Percentiles rank a stretch among this genome's conserved stretches.
These are phyloP conservation scores for Begonia fuchsioides DNA, from an alignment of 306 rosid species.

Conservation along the genomic window DNA sequence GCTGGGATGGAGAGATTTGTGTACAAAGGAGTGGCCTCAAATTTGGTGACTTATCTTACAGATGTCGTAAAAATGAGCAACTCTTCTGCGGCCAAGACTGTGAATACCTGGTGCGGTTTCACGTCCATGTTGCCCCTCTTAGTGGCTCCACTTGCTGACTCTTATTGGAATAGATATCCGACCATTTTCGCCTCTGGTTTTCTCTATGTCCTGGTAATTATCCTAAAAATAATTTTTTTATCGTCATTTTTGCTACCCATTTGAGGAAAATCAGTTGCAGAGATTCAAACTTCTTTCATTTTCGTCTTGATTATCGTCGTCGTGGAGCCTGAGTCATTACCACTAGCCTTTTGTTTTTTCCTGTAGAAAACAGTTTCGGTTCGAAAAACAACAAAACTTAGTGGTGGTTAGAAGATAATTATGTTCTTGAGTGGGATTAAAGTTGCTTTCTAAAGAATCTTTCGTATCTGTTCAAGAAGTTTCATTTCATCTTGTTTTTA, in stretches of 20 bases:
- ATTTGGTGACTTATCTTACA: too few species aligned
- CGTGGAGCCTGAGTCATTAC: conserved; percentile 29
- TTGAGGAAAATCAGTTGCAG: too few species aligned
- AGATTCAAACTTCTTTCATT: too few species aligned
- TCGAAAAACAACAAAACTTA: neutral
- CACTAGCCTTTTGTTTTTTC: conserved; percentile 2
- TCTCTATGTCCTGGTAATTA: conserved; percentile 57
- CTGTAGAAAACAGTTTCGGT: neutral
- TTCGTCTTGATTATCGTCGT: too few species aligned
- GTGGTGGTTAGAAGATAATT: neutral
- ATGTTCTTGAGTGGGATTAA: too few species aligned
- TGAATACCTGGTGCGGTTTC: conserved; percentile 75
- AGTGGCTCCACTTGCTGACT: conserved; percentile 75
- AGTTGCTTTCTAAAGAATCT: too few species aligned
- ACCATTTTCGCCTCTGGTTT: conserved; percentile 57
- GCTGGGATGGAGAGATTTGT: too few species aligned
- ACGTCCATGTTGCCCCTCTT: conserved; percentile 78
- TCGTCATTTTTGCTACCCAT: too few species aligned
- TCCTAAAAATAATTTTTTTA: too few species aligned
- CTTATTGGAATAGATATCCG: conserved; percentile 66
- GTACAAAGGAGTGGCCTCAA: too few species aligned
- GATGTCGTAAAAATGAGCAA: conserved; percentile 60
- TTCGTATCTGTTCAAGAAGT: too few species aligned
- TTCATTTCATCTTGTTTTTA: too few species aligned
- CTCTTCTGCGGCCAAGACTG: conserved; percentile 85